Percentiles rank a stretch among this genome's conserved stretches.
These are phyloP conservation scores for Cynara cardunculus DNA, from an alignment of 129 eudicot genomes.

Conservation along the genomic window DNA sequence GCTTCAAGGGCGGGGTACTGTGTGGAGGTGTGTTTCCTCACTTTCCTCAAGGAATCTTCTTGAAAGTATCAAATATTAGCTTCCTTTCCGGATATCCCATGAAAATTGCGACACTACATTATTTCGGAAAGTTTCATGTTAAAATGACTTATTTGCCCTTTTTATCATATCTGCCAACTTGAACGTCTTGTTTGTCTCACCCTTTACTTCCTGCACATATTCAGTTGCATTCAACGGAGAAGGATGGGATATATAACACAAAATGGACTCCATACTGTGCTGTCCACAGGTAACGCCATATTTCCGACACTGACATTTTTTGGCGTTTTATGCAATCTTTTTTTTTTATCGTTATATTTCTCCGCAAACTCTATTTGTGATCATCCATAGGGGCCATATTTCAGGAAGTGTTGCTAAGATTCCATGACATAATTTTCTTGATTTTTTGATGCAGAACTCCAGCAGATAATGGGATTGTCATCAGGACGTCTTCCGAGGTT, in stretches of 20 bases:
- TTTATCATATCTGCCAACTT: neutral
- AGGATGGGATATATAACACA: slow-evolving; percentile 51
- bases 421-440: neutral
- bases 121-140: neutral
- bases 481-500: slow-evolving; percentile 53
- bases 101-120: neutral
- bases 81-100: no score
- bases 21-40: slow-evolving; percentile 64
- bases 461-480: slow-evolving; percentile 65
- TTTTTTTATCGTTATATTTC: neutral
- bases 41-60: neutral
- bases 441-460: slow-evolving; percentile 54
- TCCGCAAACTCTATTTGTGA: neutral
- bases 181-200: neutral
- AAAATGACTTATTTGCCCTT: neutral
- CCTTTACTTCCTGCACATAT: neutral
- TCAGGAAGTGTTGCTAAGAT: neutral
- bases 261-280: slow-evolving; percentile 76
- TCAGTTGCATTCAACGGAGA: slow-evolving; percentile 76
- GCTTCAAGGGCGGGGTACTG: slow-evolving; percentile 83
- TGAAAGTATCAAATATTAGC: no score
- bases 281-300: slow-evolving; percentile 53
- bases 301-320: neutral
- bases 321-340: neutral
- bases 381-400: no score